phyloP scores from a whole-genome alignment of 495 filamentous ascomycete species.

The Copromyces sp. region DNA sequence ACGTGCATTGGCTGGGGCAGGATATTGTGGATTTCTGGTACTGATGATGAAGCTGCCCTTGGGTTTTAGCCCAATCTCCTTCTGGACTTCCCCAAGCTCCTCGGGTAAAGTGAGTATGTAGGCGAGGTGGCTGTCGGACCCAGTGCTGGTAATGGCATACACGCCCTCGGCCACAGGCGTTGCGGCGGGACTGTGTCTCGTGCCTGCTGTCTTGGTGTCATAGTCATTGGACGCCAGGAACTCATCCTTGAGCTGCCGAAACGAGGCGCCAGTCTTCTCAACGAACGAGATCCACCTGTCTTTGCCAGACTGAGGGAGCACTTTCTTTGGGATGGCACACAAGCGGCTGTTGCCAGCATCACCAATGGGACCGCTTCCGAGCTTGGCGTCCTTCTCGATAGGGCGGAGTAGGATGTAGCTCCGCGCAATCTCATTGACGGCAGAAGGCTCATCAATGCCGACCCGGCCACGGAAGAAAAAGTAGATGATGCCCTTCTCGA shows the following conservation, averaged over 20 bases:
- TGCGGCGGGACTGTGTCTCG: constrained; percentile 60
- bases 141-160: constrained; percentile 70
- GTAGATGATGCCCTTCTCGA: constrained; percentile 91
- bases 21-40: constrained; percentile 67
- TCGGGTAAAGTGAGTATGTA: constrained; percentile 76
- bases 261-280: constrained; percentile 58
- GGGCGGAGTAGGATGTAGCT: constrained; percentile 79
- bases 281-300: constrained; percentile 80
- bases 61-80: constrained; percentile 59
- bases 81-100: constrained; percentile 61
- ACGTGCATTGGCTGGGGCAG: constrained; percentile 51
- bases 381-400: constrained; percentile 54
- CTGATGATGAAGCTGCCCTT: constrained; percentile 72
- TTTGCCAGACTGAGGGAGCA: constrained; percentile 56
- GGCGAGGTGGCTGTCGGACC: constrained; percentile 61
- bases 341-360: constrained; percentile 60
- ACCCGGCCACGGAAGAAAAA: constrained; percentile 83
- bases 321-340: constrained; percentile 78
- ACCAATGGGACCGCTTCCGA: constrained; percentile 52
- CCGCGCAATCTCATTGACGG: constrained; percentile 61
- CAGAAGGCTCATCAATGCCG: constrained; percentile 58
- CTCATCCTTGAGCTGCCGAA: constrained; percentile 61
- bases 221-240: constrained; percentile 61
- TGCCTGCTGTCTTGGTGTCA: constrained; percentile 65
- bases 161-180: constrained; percentile 75